Conservation (phyloP, 371 early-diverging fungal species). For the Mortierella sp. region DNA sequence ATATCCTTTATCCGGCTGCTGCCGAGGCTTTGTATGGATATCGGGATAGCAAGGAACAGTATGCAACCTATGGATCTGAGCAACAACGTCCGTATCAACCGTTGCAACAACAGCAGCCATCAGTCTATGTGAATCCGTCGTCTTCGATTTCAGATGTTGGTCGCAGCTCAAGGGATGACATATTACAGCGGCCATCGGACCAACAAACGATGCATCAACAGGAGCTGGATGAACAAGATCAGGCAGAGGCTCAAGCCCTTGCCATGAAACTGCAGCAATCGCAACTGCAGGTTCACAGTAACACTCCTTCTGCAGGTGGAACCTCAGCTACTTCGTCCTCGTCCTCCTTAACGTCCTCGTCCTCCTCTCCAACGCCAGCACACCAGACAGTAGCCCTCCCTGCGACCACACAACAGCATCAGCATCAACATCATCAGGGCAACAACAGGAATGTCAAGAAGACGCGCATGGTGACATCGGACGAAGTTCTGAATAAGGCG, state of each 20-base stretch:
- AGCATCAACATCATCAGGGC: not conserved
- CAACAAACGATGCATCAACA: conserved; percentile 35
- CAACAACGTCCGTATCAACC: not conserved
- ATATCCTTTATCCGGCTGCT: conserved; percentile 36
- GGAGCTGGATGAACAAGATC: conserved; percentile 32
- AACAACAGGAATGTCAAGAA: not conserved
- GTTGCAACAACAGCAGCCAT: not conserved
- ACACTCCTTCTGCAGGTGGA: not conserved
- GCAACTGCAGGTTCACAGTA: not conserved
- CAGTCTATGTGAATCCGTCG: not conserved
- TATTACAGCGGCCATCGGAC: conserved; percentile 33
- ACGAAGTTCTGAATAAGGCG: conserved; percentile 43
- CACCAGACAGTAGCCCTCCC: not conserved
- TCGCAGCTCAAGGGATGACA: conserved; percentile 28
- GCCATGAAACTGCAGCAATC: conserved; percentile 9
- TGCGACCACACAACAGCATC: not conserved
- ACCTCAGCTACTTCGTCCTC: conserved; percentile 12
- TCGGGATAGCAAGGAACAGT: conserved; percentile 13
- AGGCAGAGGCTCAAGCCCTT: conserved; percentile 17
- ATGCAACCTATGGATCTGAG: conserved; percentile 9
- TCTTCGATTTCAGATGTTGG: not conserved
- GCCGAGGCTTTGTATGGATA: conserved; percentile 26
- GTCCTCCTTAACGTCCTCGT: conserved; percentile 12
- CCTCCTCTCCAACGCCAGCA: not conserved
- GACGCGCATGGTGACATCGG: conserved; percentile 53